phyloP scores from a whole-genome alignment of 768 basidiomycete genomes.

The Pleurotus ostreatus region DNA sequence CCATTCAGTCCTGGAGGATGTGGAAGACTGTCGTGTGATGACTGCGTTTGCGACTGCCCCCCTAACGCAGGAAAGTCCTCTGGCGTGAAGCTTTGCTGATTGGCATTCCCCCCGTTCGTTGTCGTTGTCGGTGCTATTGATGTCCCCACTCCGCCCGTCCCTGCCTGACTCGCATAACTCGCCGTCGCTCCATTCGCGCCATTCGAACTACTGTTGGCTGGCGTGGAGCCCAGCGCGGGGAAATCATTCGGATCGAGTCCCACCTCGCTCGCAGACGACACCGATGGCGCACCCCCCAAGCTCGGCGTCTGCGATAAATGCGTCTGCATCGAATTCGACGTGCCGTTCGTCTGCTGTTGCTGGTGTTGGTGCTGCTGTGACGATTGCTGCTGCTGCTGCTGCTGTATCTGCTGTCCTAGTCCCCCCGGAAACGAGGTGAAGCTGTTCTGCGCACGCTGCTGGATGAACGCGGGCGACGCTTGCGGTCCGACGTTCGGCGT shows the following conservation, averaged over 20 bases:
- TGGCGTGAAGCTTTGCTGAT: slow-evolving; percentile 70
- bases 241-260: slow-evolving; percentile 85
- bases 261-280: slow-evolving; percentile 67
- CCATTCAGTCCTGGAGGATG: slow-evolving; percentile 82
- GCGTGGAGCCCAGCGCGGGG: slow-evolving; percentile 75
- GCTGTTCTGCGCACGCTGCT: slow-evolving; percentile 54
- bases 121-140: slow-evolving; percentile 29
- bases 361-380: slow-evolving; percentile 53
- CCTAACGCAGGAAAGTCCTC: slow-evolving; percentile 90
- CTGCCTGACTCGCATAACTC: slow-evolving; percentile 83
- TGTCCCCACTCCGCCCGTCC: slow-evolving; percentile 41
- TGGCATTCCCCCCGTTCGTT: slow-evolving; percentile 20
- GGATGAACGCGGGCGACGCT: slow-evolving; percentile 60
- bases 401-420: slow-evolving; percentile 39
- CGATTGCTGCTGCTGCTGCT: slow-evolving; percentile 33
- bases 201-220: slow-evolving; percentile 32
- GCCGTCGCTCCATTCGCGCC: slow-evolving; percentile 44
- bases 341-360: slow-evolving; percentile 51
- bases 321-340: slow-evolving; percentile 46
- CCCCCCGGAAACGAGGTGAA: slow-evolving; percentile 60
- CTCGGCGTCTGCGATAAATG: slow-evolving; percentile 52
- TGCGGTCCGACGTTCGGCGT: slow-evolving; percentile 54
- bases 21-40: slow-evolving; percentile 39
- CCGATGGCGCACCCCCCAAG: slow-evolving; percentile 50
- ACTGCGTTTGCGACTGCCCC: slow-evolving; percentile 46